phyloP scores from a whole-genome alignment of 2,329 filamentous ascomycete species.

The Fusarium piperis region DNA sequence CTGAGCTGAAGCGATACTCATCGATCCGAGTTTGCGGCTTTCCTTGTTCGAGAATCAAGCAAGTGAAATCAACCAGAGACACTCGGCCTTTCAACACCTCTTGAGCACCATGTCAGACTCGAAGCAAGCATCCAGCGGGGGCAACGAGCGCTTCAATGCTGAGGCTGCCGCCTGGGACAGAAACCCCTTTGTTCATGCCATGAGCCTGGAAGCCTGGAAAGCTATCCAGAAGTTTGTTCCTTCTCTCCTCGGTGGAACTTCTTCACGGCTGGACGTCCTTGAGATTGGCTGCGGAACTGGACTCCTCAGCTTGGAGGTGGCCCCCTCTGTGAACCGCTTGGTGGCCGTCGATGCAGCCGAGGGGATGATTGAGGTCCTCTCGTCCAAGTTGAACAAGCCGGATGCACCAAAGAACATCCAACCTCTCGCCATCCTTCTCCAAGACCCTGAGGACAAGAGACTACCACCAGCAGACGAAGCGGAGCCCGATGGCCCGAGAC shows the following conservation, averaged over 20 bases:
- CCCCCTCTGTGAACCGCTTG: constrained; percentile 57
- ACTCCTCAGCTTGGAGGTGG: constrained; percentile 59
- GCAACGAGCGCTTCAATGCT: constrained; percentile 58
- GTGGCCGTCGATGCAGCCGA: constrained; percentile 63
- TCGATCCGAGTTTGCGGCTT: neutral
- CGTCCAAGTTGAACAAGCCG: constrained; percentile 51
- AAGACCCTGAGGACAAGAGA: constrained; percentile 58
- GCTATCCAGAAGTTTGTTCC: constrained; percentile 41
- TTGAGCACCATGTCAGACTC: neutral
- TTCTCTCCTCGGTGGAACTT: neutral
- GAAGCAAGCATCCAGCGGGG: neutral
- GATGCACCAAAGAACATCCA: constrained; percentile 53
- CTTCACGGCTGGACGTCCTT: constrained; percentile 53
- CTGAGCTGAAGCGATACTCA: neutral
- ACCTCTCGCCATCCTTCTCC: constrained; percentile 57
- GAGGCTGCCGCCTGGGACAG: constrained; percentile 65
- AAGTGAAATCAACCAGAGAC: neutral
- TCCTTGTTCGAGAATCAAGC: neutral
- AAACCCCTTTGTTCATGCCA: constrained; percentile 61
- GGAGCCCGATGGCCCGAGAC: constrained; percentile 40
- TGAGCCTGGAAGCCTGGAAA: constrained; percentile 48
- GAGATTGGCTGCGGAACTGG: constrained; percentile 68
- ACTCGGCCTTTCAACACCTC: neutral
- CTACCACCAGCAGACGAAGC: constrained; percentile 49
- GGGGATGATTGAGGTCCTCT: constrained; percentile 64